Percentiles rank a stretch among this genome's conserved stretches.
Evolutionary conservation across 768 basidiomycete species (phyloP).

Genomic region (Calocybe gangraenosa): DNA sequence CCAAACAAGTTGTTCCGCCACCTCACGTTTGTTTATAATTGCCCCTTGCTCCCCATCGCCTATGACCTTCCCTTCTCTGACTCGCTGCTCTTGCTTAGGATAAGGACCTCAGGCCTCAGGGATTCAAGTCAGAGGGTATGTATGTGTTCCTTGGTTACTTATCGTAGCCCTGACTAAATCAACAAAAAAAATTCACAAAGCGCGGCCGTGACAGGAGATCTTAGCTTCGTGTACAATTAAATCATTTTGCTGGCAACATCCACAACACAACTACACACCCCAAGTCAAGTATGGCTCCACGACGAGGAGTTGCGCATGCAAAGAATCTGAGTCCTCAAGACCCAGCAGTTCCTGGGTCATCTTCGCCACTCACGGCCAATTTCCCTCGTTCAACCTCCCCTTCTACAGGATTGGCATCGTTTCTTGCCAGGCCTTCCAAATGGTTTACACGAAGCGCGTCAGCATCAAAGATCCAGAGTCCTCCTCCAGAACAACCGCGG

Average conservation of each 20-base stretch:
- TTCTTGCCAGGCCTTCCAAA: conserved; percentile 64
- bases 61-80: conserved; percentile 13
- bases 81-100: conserved; percentile 7
- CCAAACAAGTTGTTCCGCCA: conserved; percentile 13
- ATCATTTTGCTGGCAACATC: no score
- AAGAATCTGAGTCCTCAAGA: conserved; percentile 38
- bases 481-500: conserved; percentile 40
- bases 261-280: conserved; percentile 1
- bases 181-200: conserved; percentile 8
- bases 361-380: conserved; percentile 31
- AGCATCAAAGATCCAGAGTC: conserved; percentile 37
- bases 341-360: conserved; percentile 20
- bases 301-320: conserved; percentile 37
- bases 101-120: conserved; percentile 1
- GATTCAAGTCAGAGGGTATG: conserved; percentile 1
- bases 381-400: conserved; percentile 62
- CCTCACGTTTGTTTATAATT: conserved; percentile 16
- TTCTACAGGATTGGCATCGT: conserved; percentile 56
- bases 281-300: conserved; percentile 40
- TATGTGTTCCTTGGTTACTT: background rate
- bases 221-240: conserved; percentile 3
- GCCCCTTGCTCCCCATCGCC: conserved; percentile 10
- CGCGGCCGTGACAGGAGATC: conserved; percentile 1
- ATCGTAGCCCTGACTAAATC: background rate
- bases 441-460: conserved; percentile 69